These are phyloP conservation scores for Alternaria sp. DNA, from an alignment of 2,329 filamentous ascomycete genomes.

Conservation along the genomic window DNA sequence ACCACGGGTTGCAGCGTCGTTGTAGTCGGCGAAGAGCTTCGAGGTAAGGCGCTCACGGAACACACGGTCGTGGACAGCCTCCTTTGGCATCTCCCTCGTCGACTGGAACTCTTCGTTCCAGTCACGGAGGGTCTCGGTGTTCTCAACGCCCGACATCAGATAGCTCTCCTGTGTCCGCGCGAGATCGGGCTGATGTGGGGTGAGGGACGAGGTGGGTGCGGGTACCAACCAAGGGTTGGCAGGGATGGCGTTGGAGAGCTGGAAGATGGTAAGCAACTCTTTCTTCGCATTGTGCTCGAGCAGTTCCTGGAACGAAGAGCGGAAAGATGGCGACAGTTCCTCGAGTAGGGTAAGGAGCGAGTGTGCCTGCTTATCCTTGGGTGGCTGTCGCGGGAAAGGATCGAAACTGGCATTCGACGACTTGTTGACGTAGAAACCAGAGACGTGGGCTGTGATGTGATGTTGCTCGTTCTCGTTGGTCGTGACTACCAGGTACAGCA, in stretches of 20 bases:
- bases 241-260: constrained; percentile 93
- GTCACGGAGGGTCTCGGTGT: constrained; percentile 90
- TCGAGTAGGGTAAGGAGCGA: constrained; percentile 83
- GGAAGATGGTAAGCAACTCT: constrained; percentile 91
- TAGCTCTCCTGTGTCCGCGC: constrained; percentile 93
- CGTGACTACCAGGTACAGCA: constrained; percentile 87
- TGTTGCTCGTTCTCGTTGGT: constrained; percentile 95
- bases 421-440: constrained; percentile 97
- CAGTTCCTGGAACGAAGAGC: constrained; percentile 75
- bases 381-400: constrained; percentile 78
- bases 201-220: constrained; percentile 68
- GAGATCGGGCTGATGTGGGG: constrained; percentile 80
- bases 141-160: constrained; percentile 88
- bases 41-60: constrained; percentile 93
- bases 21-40: constrained; percentile 97
- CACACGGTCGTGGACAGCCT: constrained; percentile 92
- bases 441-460: constrained; percentile 91
- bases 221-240: constrained; percentile 92
- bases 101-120: constrained; percentile 99
- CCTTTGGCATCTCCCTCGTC: constrained; percentile 90
- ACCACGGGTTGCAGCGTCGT: constrained; percentile 90
- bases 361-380: constrained; percentile 82
- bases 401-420: constrained; percentile 96
- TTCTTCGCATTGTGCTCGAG: constrained; percentile 85
- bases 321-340: constrained; percentile 84